Percentiles rank a stretch among this genome's conserved stretches.
Conservation (phyloP, 1,139 yeast species). For the Geotrichum macrosporum region DNA sequence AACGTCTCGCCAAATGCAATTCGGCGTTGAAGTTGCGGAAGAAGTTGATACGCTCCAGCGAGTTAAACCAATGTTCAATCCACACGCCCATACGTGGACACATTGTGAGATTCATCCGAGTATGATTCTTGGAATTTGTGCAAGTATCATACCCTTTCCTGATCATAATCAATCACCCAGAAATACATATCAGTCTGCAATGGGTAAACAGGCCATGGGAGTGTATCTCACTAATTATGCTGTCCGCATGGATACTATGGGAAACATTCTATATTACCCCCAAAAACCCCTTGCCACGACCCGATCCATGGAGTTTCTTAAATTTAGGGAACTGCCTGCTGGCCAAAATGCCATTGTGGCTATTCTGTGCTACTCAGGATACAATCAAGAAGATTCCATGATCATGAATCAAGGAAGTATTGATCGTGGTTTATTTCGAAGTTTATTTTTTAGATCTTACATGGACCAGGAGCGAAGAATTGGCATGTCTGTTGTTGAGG, state of each 20-base stretch:
- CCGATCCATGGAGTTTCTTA: conserved; percentile 89
- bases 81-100: conserved; percentile 81
- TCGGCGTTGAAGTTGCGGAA: conserved; percentile 44
- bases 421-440: conserved; percentile 96
- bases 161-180: conserved; percentile 99
- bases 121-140: conserved; percentile 95
- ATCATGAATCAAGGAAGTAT: conserved; percentile 88
- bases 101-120: conserved; percentile 99
- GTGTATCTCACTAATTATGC: conserved; percentile 97
- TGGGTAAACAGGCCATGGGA: conserved; percentile 99
- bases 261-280: conserved; percentile 95
- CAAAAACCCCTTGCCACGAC: conserved; percentile 99
- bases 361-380: conserved; percentile 98
- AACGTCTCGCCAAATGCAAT: conserved; percentile 54
- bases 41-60: conserved; percentile 79
- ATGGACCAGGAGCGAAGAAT: conserved; percentile 98
- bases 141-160: conserved; percentile 98
- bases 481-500: conserved; percentile 96
- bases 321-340: conserved; percentile 95
- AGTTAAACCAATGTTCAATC: conserved; percentile 64
- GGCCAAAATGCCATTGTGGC: conserved; percentile 99
- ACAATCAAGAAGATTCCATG: conserved; percentile 98
- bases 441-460: conserved; percentile 91
- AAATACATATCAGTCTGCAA: conserved; percentile 98
- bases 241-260: conserved; percentile 87